phyloP scores from a whole-genome alignment of 73 alveolate genomes.

The Urostyla sp. region DNA sequence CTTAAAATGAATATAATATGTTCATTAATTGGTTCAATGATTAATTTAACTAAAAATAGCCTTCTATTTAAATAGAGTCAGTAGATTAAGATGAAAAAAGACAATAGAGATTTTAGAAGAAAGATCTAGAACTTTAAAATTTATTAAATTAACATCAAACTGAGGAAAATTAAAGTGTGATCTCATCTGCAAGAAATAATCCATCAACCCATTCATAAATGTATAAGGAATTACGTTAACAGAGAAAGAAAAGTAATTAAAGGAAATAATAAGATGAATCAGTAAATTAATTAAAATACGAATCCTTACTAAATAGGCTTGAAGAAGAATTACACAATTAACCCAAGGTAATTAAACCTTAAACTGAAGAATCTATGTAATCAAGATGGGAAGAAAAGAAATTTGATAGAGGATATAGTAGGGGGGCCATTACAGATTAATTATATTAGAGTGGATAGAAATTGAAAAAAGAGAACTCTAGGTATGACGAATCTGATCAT shows the following conservation, averaged over 20 bases:
- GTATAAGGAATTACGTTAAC: slow-evolving; percentile 28
- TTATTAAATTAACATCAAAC: neutral
- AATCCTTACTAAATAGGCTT: slow-evolving; percentile 10
- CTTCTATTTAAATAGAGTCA: neutral
- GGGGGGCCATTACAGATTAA: too few species aligned
- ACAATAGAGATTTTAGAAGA: neutral
- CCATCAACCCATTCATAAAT: neutral
- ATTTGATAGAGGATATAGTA: too few species aligned
- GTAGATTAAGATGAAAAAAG: neutral
- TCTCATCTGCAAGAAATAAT: slow-evolving; percentile 14
- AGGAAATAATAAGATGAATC: neutral
- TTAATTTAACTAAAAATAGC: too few species aligned
- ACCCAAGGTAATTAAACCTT: neutral
- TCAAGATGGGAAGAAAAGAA: neutral
- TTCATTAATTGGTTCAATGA: slow-evolving; percentile 33
- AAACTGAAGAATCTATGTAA: neutral
- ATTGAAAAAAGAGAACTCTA: neutral
- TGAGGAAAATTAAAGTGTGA: neutral
- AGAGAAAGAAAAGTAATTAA: slow-evolving; percentile 44
- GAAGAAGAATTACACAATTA: slow-evolving; percentile 11
- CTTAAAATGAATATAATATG: neutral
- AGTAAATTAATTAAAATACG: slow-evolving; percentile 26
- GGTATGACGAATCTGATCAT: neutral
- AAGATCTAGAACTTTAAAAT: neutral
- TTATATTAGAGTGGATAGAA: too few species aligned